Conservation (phyloP, 225 moss, liverwort and hornwort species). For the Asterella californica region DNA sequence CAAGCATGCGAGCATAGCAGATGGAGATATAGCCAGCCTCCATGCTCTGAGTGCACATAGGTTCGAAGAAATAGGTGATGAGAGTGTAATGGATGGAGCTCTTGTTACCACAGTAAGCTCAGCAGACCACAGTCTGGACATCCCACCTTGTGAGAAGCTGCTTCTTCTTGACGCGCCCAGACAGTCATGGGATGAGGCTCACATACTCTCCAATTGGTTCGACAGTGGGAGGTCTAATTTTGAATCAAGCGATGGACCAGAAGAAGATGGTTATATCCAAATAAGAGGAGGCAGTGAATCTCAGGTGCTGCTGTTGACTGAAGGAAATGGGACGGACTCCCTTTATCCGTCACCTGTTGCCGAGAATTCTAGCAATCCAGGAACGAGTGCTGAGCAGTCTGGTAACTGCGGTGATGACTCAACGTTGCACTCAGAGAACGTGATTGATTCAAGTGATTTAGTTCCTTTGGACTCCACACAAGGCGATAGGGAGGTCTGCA, state of each 20-base stretch:
- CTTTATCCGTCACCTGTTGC: background rate
- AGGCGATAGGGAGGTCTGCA: constrained; percentile 14
- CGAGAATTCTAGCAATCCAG: constrained; percentile 6
- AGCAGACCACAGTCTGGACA: background rate
- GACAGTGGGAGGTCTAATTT: constrained; percentile 20
- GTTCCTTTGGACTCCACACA: constrained; percentile 14
- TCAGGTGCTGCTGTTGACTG: background rate
- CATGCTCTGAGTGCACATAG: background rate
- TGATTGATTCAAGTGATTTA: constrained; percentile 15
- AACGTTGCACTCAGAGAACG: constrained; percentile 21
- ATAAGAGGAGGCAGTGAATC: constrained; percentile 38
- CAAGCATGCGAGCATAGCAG: background rate
- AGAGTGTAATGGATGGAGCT: background rate
- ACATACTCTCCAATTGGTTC: constrained; percentile 13
- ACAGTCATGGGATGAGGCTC: constrained; percentile 11
- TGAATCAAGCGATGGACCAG: constrained; percentile 7
- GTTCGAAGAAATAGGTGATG: background rate
- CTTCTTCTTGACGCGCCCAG: constrained; percentile 13
- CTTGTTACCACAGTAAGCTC: background rate
- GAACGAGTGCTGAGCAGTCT: constrained; percentile 31
- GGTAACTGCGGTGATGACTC: constrained; percentile 25
- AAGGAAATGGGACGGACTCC: constrained; percentile 7
- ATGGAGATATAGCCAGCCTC: background rate
- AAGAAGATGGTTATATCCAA: constrained; percentile 21
- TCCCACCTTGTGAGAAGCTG: constrained; percentile 10